Conservation (phyloP, 257 asterid genomes). For the Jaltomata sinuosa region DNA sequence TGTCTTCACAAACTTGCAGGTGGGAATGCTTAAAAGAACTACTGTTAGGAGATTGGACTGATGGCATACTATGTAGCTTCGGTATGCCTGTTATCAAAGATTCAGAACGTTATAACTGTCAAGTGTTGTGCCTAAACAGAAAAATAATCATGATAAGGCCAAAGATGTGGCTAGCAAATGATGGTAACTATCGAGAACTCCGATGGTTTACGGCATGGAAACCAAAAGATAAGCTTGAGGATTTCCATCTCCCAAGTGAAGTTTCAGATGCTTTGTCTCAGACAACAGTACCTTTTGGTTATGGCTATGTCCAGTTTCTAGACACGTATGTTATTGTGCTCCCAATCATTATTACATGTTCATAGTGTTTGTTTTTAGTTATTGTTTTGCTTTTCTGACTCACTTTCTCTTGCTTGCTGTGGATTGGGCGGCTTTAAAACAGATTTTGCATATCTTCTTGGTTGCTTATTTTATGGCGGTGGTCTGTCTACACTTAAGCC, state of each 20-base stretch:
- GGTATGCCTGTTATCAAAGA: slow-evolving; percentile 93
- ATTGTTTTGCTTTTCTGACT: background rate
- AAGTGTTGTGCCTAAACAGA: slow-evolving; percentile 71
- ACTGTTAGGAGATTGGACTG: slow-evolving; percentile 83
- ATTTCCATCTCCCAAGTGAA: slow-evolving; percentile 64
- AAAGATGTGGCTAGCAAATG: slow-evolving; percentile 93
- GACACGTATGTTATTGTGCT: slow-evolving; percentile 56
- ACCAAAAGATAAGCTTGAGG: slow-evolving; percentile 60
- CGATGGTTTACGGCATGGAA: slow-evolving; percentile 98
- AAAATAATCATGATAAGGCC: slow-evolving; percentile 88
- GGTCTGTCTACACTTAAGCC: background rate
- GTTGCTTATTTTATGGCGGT: background rate
- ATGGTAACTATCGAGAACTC: slow-evolving; percentile 82
- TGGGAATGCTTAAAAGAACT: slow-evolving; percentile 89
- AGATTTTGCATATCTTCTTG: background rate
- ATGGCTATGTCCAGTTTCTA: slow-evolving; percentile 69
- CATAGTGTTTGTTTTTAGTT: background rate
- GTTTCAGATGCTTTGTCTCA: slow-evolving; percentile 64
- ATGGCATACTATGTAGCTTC: slow-evolving; percentile 72
- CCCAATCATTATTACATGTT: background rate
- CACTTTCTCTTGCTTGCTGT: background rate
- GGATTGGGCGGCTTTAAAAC: background rate
- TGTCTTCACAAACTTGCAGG: slow-evolving; percentile 27
- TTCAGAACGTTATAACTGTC: slow-evolving; percentile 86
- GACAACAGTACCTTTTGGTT: slow-evolving; percentile 76